These are phyloP conservation scores for Sordariomycetes sp. DNA, from an alignment of 2,329 filamentous ascomycete species.

Conservation along the genomic window DNA sequence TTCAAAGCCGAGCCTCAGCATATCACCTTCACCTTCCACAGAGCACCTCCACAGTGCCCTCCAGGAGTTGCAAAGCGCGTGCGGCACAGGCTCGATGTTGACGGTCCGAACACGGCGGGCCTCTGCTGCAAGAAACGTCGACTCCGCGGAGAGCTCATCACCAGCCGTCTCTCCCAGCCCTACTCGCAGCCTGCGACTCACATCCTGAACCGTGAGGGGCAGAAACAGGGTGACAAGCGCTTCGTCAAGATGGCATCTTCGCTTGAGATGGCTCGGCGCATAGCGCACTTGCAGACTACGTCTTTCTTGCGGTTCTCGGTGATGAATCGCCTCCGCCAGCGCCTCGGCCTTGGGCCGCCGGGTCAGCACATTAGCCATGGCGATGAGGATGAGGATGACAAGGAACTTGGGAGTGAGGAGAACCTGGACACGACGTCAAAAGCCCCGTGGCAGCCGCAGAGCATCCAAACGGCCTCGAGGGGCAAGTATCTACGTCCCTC, in stretches of 20 bases:
- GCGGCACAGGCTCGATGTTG: conserved; percentile 47
- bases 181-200: conserved; percentile 63
- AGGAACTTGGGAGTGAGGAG: too few relatives aligned
- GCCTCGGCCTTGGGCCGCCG: conserved; percentile 21
- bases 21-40: too few relatives aligned
- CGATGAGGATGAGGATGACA: conserved; percentile 11
- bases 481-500: conserved; percentile 1
- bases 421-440: conserved; percentile 9
- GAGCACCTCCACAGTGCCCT: too few relatives aligned
- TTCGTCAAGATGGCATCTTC: conserved; percentile 39
- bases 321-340: conserved; percentile 49
- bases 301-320: conserved; percentile 56
- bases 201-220: conserved; percentile 52
- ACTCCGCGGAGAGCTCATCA: conserved; percentile 53
- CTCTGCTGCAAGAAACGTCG: conserved; percentile 58
- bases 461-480: conserved; percentile 9
- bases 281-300: conserved; percentile 35
- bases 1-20: too few relatives aligned
- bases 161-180: conserved; percentile 59
- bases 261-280: conserved; percentile 22
- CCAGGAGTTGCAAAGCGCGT: conserved; percentile 34
- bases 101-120: conserved; percentile 42
- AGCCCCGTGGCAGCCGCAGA: conserved; percentile 12
- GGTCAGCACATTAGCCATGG: neutral
- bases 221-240: conserved; percentile 32